phyloP scores from a whole-genome alignment of 768 basidiomycete genomes.

The Termitomyces sp. region DNA sequence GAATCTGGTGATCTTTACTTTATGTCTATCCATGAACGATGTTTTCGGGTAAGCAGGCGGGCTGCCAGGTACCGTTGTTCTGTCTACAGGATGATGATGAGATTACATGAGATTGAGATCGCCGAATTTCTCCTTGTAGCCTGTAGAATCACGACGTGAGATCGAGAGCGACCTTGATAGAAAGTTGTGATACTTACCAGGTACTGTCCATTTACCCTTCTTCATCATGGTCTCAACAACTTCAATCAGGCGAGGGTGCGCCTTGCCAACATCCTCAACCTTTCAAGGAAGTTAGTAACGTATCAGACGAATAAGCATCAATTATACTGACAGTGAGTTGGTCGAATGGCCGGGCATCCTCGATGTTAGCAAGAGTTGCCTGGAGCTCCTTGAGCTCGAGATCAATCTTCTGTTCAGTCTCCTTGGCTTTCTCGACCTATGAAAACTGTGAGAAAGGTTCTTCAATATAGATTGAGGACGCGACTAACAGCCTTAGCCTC shows the following conservation, averaged over 20 bases:
- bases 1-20: not conserved
- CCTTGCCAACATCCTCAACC: slow-evolving; percentile 87
- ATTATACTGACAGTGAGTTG: slow-evolving; percentile 73
- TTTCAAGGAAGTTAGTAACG: slow-evolving; percentile 23
- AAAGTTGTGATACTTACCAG: slow-evolving; percentile 49
- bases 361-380: slow-evolving; percentile 93
- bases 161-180: not conserved
- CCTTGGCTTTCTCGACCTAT: slow-evolving; percentile 85
- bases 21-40: not conserved
- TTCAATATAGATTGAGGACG: slow-evolving; percentile 3
- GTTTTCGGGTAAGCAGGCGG: not conserved
- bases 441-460: not conserved
- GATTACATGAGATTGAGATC: slow-evolving; percentile 88
- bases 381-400: slow-evolving; percentile 88
- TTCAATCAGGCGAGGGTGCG: slow-evolving; percentile 89
- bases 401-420: slow-evolving; percentile 88
- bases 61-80: slow-evolving; percentile 2
- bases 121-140: slow-evolving; percentile 96
- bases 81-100: slow-evolving; percentile 5
- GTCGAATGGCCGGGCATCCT: slow-evolving; percentile 96
- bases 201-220: slow-evolving; percentile 99
- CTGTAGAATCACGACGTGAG: slow-evolving; percentile 28
- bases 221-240: slow-evolving; percentile 92
- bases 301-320: not conserved
- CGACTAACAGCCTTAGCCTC: slow-evolving; percentile 84